Conservation (phyloP, 2,329 filamentous ascomycete species). For the Nothopassalora personata region DNA sequence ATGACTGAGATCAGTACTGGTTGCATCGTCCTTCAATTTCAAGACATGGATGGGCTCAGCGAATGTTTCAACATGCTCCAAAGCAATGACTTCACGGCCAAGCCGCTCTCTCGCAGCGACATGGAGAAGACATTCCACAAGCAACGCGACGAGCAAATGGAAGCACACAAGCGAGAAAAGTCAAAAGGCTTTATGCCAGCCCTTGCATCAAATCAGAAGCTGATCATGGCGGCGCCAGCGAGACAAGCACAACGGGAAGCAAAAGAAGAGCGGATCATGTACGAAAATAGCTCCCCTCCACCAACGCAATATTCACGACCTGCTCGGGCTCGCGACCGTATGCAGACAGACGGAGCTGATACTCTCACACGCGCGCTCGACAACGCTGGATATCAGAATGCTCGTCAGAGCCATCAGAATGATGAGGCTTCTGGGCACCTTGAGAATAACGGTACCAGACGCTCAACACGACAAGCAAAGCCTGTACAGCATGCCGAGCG, state of each 20-base stretch:
- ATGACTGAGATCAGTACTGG: constrained; percentile 4
- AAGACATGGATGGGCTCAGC: not conserved
- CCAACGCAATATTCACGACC: not conserved
- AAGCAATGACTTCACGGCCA: not conserved
- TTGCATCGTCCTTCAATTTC: constrained; percentile 9
- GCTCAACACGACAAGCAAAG: constrained; percentile 19
- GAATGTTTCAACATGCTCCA: not conserved
- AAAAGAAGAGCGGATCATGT: constrained; percentile 11
- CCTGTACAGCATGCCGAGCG: constrained; percentile 6
- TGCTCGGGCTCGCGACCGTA: not conserved
- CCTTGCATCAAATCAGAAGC: not conserved
- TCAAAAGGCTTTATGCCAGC: not conserved
- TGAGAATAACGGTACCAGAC: constrained; percentile 1
- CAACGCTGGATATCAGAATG: not conserved
- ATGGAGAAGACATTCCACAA: constrained; percentile 1
- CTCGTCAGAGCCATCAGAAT: not conserved
- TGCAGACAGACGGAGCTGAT: constrained; percentile 2
- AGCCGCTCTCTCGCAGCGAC: not conserved
- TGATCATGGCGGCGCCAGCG: not conserved
- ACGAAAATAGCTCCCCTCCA: not conserved
- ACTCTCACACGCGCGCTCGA: not conserved
- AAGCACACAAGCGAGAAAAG: not conserved
- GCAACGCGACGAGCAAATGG: not conserved
- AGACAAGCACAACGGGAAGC: not conserved
- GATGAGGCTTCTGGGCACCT: constrained; percentile 6